Evolutionary conservation across 2,329 filamentous ascomycete species (phyloP).

Genomic region (Phialophora verrucosa): DNA sequence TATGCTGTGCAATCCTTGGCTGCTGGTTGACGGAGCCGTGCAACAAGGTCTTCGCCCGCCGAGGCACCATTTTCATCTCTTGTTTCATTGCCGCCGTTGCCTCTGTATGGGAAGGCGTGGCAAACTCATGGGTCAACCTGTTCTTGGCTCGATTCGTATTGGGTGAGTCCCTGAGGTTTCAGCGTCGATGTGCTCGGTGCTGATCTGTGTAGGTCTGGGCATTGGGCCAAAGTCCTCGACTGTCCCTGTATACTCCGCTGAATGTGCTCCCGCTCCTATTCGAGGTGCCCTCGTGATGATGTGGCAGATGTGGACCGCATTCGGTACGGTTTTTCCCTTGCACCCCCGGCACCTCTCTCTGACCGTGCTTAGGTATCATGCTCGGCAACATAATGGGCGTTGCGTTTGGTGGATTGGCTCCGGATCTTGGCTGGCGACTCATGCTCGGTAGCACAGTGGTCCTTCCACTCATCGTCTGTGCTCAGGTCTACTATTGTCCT

Average conservation of each 20-base stretch:
- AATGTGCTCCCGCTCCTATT: conserved; percentile 56
- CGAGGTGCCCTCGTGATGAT: conserved; percentile 58
- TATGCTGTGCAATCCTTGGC: conserved; percentile 52
- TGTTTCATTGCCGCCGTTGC: conserved; percentile 51
- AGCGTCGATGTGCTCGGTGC: not conserved
- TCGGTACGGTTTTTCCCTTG: conserved; percentile 40
- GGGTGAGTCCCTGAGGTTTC: conserved; percentile 33
- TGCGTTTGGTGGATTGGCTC: conserved; percentile 49
- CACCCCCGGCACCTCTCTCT: not conserved
- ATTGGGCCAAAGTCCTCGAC: conserved; percentile 54
- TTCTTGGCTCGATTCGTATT: conserved; percentile 50
- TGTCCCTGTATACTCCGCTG: conserved; percentile 56
- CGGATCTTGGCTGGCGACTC: conserved; percentile 68
- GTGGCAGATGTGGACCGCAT: conserved; percentile 59
- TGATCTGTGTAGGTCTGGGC: conserved; percentile 43
- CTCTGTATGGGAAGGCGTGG: conserved; percentile 51
- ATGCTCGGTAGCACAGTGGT: conserved; percentile 72
- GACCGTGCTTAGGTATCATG: conserved; percentile 44
- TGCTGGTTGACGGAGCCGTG: conserved; percentile 58
- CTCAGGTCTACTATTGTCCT: conserved; percentile 69
- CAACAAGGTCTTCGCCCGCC: conserved; percentile 52
- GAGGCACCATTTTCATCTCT: conserved; percentile 53
- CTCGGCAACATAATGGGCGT: conserved; percentile 57
- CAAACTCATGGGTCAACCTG: conserved; percentile 50
- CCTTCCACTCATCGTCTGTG: conserved; percentile 63